Conservation (phyloP, 2,329 filamentous ascomycete species). For the Alternaria arbusti region DNA sequence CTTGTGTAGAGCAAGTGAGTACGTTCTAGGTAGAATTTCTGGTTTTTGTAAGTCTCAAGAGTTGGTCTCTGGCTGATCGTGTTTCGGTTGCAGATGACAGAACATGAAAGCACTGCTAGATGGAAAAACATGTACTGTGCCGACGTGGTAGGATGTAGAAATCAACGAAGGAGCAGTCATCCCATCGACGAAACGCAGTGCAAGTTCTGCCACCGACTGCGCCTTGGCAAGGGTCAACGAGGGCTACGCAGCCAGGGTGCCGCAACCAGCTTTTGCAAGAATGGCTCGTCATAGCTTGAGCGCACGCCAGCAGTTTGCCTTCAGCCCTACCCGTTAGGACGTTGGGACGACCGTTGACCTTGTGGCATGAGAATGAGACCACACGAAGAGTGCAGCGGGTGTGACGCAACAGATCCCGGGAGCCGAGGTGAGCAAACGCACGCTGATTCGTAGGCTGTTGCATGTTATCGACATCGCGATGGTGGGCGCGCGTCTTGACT, state of each 20-base stretch:
- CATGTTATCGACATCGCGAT: neutral
- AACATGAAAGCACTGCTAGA: neutral
- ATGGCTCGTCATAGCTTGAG: neutral
- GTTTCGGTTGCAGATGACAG: neutral
- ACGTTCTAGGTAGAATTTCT: neutral
- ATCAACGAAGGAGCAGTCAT: neutral
- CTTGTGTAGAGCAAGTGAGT: neutral
- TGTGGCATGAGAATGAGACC: neutral
- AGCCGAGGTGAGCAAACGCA: neutral
- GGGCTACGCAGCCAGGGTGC: neutral
- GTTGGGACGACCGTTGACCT: neutral
- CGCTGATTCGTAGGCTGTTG: neutral
- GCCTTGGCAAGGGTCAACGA: neutral
- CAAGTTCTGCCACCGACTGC: neutral
- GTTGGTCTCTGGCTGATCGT: neutral
- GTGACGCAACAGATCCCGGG: neutral
- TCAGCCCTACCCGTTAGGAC: constrained; percentile 6
- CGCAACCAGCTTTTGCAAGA: neutral
- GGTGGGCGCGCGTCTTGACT: neutral
- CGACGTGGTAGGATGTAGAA: neutral
- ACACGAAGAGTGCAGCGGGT: neutral
- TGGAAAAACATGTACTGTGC: neutral
- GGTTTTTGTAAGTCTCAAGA: neutral
- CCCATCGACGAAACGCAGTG: neutral
- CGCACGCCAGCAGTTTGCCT: constrained; percentile 1